Evolutionary conservation across 345 rosid genomes (phyloP), one percentile per base, ranked within the genome.

Genomic region (Trapa incisa): DNA sequence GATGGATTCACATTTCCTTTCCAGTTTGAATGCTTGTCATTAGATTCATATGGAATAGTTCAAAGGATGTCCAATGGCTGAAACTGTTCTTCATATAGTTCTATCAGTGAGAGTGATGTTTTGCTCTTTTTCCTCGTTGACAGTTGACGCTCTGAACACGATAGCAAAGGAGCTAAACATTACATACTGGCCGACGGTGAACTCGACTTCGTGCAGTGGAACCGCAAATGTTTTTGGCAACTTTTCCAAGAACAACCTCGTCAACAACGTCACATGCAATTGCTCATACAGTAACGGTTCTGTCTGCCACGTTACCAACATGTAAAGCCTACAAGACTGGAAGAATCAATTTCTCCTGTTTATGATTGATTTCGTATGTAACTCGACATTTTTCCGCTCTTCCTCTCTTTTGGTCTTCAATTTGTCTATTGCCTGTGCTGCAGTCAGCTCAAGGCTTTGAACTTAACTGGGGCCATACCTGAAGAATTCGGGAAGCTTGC

Each of bases 401-500:
- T 8, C 6, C 42, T 41, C 43, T 41, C 43, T 41, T 8, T 2
- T 8, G 43, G 43, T 41, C 38, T 61, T 41, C 43, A 3, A 4
- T 2, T 8, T 4, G 43, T 41, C 38, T 61, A 75, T 8, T 33
- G 62, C n/a, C 29, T n/a, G 38, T 62, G 42, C 75, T 36, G 39
- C 83, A 94, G 97, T 36, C 32, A 11, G 50, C 75, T 90, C 37
- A 88, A 85, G 76, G 67, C 81, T 64, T 76, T 77, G 16, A 87
- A 79, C 67, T 73, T 93, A 72, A 73, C 80, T 6, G 99, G 96
- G 61, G 54, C 47, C 67, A 17, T 92, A 65, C 96, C 96, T 29
- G 74, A 71, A 68, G 96, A 89, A 54, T 74, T 92, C 35, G 84
- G 73, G 48, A 81, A 85, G 62, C 96, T 92, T 33, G 79, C 84